phyloP scores from a whole-genome alignment of 73 alveolate species.

The Paramecium pentaurelia region DNA sequence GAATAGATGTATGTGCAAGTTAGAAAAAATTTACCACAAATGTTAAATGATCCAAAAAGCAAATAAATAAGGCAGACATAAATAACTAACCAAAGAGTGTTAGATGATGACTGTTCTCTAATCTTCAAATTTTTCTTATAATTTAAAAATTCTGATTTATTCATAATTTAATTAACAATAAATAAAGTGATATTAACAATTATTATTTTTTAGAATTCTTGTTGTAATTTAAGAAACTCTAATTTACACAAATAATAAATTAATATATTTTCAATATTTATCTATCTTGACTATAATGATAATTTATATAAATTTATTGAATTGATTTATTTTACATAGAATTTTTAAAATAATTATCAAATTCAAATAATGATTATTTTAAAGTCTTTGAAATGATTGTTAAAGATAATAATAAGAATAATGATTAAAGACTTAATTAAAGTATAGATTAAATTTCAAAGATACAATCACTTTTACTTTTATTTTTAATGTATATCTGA shows the following conservation, averaged over 20 bases:
- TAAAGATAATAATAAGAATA: not conserved
- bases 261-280: no score
- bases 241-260: no score
- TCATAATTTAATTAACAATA: not conserved
- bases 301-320: no score
- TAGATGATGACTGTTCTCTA: not conserved
- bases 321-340: no score
- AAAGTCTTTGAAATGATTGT: not conserved
- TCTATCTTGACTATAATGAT: no score
- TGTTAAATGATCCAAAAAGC: not conserved
- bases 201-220: no score
- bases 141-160: not conserved
- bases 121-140: not conserved
- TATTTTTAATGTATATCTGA: not conserved
- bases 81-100: not conserved
- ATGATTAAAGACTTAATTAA: not conserved
- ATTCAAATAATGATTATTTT: no score
- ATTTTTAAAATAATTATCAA: no score
- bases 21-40: not conserved
- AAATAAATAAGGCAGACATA: conserved; percentile 12
- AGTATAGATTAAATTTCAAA: not conserved
- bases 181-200: not conserved
- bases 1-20: not conserved
- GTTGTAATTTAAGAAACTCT: no score
- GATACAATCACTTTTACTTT: not conserved